phyloP scores from a whole-genome alignment of 2,329 filamentous ascomycete genomes.

The Clonostachys rosea region DNA sequence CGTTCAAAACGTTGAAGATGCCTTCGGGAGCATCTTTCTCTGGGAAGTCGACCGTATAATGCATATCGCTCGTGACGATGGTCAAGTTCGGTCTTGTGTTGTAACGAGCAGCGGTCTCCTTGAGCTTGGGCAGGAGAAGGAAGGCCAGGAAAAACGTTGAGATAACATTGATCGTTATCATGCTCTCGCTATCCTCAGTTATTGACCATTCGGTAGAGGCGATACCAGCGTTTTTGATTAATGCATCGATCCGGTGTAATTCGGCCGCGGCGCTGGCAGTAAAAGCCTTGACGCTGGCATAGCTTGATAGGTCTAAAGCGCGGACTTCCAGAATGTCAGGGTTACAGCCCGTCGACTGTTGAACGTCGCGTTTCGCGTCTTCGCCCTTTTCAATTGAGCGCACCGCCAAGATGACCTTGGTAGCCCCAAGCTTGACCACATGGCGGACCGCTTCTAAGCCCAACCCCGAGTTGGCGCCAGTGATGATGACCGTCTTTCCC shows the following conservation, averaged over 20 bases:
- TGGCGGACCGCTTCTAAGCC: slow-evolving; percentile 25
- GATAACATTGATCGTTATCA: slow-evolving; percentile 48
- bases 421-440: slow-evolving; percentile 13
- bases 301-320: slow-evolving; percentile 41
- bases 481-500: slow-evolving; percentile 24
- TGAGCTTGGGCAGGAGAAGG: slow-evolving; percentile 45
- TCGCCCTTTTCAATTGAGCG: slow-evolving; percentile 1
- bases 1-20: slow-evolving; percentile 21
- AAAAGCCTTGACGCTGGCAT: slow-evolving; percentile 40
- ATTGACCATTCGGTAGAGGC: slow-evolving; percentile 19
- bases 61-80: slow-evolving; percentile 19
- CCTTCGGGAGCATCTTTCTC: slow-evolving; percentile 15
- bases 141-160: slow-evolving; percentile 43
- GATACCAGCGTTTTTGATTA: slow-evolving; percentile 36
- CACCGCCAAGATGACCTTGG: slow-evolving; percentile 27
- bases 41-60: slow-evolving; percentile 15
- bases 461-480: slow-evolving; percentile 25
- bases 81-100: slow-evolving; percentile 14
- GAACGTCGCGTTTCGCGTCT: slow-evolving; percentile 23
- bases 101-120: slow-evolving; percentile 22
- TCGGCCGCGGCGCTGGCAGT: slow-evolving; percentile 21
- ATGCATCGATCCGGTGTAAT: slow-evolving; percentile 35
- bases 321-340: slow-evolving; percentile 37
- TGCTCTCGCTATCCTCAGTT: slow-evolving; percentile 39
- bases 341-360: slow-evolving; percentile 11